Percentiles rank a stretch among this genome's conserved stretches.
phyloP scores from a whole-genome alignment of 2,329 filamentous ascomycete species.

The Ceratocystis albifundus region DNA sequence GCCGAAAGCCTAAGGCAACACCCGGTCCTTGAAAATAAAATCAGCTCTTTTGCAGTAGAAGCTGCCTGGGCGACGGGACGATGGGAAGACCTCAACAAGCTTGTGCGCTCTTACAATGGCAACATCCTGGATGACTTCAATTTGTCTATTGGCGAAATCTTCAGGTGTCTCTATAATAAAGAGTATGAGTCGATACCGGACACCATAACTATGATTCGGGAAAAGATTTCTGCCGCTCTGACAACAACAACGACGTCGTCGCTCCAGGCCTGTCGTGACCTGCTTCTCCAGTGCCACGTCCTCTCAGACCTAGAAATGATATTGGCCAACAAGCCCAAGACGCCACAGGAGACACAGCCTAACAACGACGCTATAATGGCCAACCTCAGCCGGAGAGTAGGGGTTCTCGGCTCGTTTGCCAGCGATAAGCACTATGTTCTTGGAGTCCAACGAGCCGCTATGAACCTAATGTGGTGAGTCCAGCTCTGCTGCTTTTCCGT shows the following conservation, averaged over 20 bases:
- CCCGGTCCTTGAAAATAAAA: slow-evolving; percentile 43
- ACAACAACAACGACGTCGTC: slow-evolving; percentile 68
- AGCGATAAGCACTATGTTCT: slow-evolving; percentile 90
- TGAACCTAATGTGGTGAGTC: slow-evolving; percentile 61
- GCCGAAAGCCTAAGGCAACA: slow-evolving; percentile 61
- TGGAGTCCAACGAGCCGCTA: slow-evolving; percentile 71
- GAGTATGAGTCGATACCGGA: slow-evolving; percentile 38
- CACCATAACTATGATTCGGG: slow-evolving; percentile 53
- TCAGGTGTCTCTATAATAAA: slow-evolving; percentile 45
- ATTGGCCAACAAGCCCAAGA: slow-evolving; percentile 32
- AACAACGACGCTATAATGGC: slow-evolving; percentile 33
- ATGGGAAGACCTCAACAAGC: slow-evolving; percentile 63
- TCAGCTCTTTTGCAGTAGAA: slow-evolving; percentile 77
- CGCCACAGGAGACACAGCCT: not conserved
- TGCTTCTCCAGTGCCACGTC: slow-evolving; percentile 76
- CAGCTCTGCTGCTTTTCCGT: not conserved
- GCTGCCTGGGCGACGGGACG: slow-evolving; percentile 82
- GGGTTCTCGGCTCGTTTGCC: slow-evolving; percentile 76
- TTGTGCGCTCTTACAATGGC: slow-evolving; percentile 46
- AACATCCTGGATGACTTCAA: slow-evolving; percentile 58
- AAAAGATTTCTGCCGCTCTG: slow-evolving; percentile 60
- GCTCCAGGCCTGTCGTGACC: slow-evolving; percentile 70
- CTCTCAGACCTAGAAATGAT: slow-evolving; percentile 79
- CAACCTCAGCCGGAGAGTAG: slow-evolving; percentile 63
- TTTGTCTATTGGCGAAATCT: slow-evolving; percentile 54